A percentile compares a stretch with the other conserved stretches of the same genome.
Evolutionary conservation across 2,329 filamentous ascomycete genomes (phyloP).

Genomic region (Colletotrichum neosansevieriae): DNA sequence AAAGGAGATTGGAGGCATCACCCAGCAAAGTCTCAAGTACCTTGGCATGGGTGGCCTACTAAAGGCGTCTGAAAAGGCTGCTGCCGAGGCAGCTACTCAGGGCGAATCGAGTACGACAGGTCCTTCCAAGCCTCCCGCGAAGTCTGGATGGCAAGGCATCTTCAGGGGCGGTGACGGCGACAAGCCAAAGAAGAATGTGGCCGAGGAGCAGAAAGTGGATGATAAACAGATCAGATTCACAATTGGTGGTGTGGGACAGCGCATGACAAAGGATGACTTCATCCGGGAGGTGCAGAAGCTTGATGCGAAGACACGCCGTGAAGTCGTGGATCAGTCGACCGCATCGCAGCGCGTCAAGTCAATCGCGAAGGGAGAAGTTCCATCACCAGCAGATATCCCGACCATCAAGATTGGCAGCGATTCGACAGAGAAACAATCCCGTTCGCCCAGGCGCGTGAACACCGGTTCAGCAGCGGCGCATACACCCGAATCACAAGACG

Average conservation of each 20-base stretch:
- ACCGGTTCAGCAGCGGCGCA: background rate
- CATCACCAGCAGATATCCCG: constrained; percentile 23
- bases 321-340: constrained; percentile 64
- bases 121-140: constrained; percentile 53
- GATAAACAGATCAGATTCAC: constrained; percentile 82
- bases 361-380: constrained; percentile 58
- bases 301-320: constrained; percentile 72
- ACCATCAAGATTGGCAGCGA: constrained; percentile 26
- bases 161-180: constrained; percentile 52
- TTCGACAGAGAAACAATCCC: constrained; percentile 20
- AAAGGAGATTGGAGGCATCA: constrained; percentile 46
- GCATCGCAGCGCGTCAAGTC: constrained; percentile 63
- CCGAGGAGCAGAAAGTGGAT: constrained; percentile 67
- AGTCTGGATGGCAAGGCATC: constrained; percentile 66
- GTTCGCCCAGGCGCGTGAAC: constrained; percentile 25
- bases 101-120: constrained; percentile 49
- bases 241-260: constrained; percentile 76
- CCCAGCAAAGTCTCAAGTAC: constrained; percentile 64
- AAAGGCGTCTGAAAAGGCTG: constrained; percentile 55
- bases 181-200: constrained; percentile 56
- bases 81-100: constrained; percentile 47
- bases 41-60: constrained; percentile 63
- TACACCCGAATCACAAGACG: constrained; percentile 31
- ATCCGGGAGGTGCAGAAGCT: constrained; percentile 79
- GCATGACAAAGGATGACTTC: constrained; percentile 86